Evolutionary conservation across 2,329 filamentous ascomycete genomes (phyloP).

Genomic region (Xylaria sp.): DNA sequence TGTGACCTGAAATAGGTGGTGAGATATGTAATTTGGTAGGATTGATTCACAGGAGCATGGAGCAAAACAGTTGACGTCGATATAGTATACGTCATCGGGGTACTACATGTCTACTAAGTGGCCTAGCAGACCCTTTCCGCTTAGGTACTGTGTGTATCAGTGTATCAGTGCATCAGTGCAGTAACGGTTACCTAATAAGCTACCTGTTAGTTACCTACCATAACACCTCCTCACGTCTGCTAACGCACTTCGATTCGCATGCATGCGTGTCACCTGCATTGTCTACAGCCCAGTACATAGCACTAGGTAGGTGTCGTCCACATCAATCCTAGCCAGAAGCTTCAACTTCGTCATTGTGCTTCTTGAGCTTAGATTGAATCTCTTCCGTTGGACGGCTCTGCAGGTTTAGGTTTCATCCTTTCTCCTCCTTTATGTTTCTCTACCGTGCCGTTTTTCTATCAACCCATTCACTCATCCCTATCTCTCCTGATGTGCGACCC

Average conservation of each 20-base stretch:
- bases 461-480: neutral
- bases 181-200: no score
- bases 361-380: constrained; percentile 12
- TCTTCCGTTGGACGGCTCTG: neutral
- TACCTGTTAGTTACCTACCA: no score
- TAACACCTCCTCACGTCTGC: neutral
- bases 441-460: neutral
- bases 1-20: no score
- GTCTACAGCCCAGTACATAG: no score
- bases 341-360: constrained; percentile 39
- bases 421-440: neutral
- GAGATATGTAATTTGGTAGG: no score
- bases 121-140: no score
- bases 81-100: neutral
- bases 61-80: no score
- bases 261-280: constrained; percentile 20
- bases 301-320: no score
- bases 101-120: neutral
- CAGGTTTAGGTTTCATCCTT: neutral
- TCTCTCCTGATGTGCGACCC: constrained; percentile 5
- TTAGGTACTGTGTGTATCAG: no score
- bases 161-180: no score
- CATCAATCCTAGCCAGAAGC: neutral
- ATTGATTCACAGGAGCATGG: no score
- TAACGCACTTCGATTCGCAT: constrained; percentile 5